A percentile compares a stretch with the other conserved stretches of the same genome.
These are phyloP conservation scores for Brasenia schreberi DNA, from an alignment of 164 flowering plant genomes.

Conservation along the genomic window DNA sequence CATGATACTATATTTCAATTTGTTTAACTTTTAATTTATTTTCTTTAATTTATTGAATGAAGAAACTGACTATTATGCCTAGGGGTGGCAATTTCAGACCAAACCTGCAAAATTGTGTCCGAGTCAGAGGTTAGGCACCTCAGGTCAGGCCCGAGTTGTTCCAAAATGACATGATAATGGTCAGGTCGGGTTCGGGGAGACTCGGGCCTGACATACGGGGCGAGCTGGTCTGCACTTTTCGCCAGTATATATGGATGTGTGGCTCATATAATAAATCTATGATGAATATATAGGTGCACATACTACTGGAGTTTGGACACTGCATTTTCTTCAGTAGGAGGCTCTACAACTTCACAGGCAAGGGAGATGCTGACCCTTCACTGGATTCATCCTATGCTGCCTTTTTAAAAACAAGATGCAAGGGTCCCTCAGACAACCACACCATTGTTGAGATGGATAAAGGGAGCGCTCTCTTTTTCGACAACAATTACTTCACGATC, in stretches of 20 bases:
- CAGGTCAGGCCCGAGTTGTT: too few relatives aligned
- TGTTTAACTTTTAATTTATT: too few relatives aligned
- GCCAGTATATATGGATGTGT: background rate
- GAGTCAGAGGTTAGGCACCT: too few relatives aligned
- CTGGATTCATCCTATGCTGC: slow-evolving; percentile 30
- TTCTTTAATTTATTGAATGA: too few relatives aligned
- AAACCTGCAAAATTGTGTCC: too few relatives aligned
- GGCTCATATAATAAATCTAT: background rate
- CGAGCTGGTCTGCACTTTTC: background rate
- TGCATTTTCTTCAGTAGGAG: slow-evolving; percentile 29
- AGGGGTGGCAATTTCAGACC: too few relatives aligned
- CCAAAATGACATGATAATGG: too few relatives aligned
- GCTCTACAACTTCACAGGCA: slow-evolving; percentile 54
- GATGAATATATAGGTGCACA: slow-evolving; percentile 30
- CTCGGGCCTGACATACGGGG: too few relatives aligned
- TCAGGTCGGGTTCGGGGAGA: too few relatives aligned
- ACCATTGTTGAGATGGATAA: slow-evolving; percentile 46
- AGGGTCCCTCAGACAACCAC: slow-evolving; percentile 11
- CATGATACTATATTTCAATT: too few relatives aligned
- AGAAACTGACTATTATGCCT: too few relatives aligned
- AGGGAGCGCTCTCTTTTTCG: slow-evolving; percentile 21
- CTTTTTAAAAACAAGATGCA: slow-evolving; percentile 24
- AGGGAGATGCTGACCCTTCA: slow-evolving; percentile 42
- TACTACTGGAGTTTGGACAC: slow-evolving; percentile 34
- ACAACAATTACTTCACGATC: slow-evolving; percentile 20